phyloP scores from a whole-genome alignment of 2,329 filamentous ascomycete genomes.

The Piedraia hortae region DNA sequence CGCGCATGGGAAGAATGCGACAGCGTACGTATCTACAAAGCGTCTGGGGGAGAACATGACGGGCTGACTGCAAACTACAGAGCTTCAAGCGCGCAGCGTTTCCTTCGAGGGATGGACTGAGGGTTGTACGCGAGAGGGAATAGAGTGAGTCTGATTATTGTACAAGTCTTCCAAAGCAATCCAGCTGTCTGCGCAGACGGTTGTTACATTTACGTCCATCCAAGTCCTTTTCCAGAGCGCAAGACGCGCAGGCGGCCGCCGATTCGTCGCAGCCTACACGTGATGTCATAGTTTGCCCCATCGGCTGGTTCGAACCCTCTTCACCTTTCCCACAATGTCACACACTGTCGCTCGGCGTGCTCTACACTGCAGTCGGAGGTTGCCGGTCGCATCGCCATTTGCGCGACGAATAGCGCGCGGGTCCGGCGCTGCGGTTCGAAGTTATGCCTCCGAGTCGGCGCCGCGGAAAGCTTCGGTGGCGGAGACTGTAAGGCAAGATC shows the following conservation, averaged over 20 bases:
- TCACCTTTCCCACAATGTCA: conserved; percentile 16
- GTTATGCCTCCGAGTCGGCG: conserved; percentile 73
- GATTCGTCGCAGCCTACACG: too few species aligned
- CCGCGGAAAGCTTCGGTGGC: conserved; percentile 61
- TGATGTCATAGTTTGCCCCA: too few species aligned
- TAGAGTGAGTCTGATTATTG: too few species aligned
- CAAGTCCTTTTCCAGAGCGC: too few species aligned
- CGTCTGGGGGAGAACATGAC: background rate
- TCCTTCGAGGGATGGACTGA: conserved; percentile 21
- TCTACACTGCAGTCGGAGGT: conserved; percentile 8
- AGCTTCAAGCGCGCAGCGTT: conserved; percentile 24
- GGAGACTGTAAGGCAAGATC: conserved; percentile 61
- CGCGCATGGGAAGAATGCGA: conserved; percentile 98
- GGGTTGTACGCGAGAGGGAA: conserved; percentile 21
- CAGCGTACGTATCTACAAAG: conserved; percentile 20
- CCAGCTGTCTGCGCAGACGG: too few species aligned
- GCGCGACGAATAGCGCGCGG: too few species aligned
- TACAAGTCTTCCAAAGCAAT: too few species aligned
- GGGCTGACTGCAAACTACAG: conserved; percentile 8
- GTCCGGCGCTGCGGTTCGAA: too few species aligned
- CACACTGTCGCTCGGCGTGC: conserved; percentile 15
- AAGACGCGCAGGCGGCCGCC: too few species aligned
- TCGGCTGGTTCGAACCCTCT: too few species aligned
- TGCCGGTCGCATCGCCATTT: conserved; percentile 6
- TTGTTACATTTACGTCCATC: too few species aligned